Evolutionary conservation across 179 eudicot genomes (phyloP).

Genomic region (Patellifolia procumbens): DNA sequence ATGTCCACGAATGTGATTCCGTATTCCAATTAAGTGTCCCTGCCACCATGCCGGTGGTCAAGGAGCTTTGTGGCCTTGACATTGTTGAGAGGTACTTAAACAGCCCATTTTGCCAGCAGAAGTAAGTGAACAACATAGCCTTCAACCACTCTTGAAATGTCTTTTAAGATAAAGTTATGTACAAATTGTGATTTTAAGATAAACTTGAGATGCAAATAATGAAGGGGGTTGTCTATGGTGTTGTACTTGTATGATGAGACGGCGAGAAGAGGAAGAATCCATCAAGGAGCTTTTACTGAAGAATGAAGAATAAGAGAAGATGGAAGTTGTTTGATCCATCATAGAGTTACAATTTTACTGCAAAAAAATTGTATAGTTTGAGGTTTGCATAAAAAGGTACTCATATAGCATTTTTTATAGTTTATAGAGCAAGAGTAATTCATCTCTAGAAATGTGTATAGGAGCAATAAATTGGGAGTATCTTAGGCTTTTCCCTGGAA

Average conservation of each 20-base stretch:
- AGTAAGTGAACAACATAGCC: conserved; percentile 3
- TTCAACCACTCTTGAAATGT: neutral
- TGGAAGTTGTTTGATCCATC: neutral
- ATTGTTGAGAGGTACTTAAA: conserved; percentile 58
- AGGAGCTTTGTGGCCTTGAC: conserved; percentile 82
- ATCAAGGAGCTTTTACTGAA: neutral
- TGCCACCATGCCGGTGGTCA: conserved; percentile 87
- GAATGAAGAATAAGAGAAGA: neutral
- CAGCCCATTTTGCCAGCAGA: conserved; percentile 4
- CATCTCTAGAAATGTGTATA: no score
- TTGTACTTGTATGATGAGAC: neutral
- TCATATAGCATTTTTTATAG: no score
- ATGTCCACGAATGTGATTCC: conserved; percentile 28
- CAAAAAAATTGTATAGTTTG: neutral
- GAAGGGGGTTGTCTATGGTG: neutral
- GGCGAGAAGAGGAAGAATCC: neutral
- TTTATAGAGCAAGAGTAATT: no score
- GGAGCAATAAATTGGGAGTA: no score
- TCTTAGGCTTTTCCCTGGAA: no score
- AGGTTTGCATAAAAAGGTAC: neutral
- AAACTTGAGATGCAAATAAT: neutral
- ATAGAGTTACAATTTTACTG: neutral
- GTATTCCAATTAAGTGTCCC: conserved; percentile 74
- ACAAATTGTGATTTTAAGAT: neutral
- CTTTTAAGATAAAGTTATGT: neutral